phyloP scores from a whole-genome alignment of 2,329 filamentous ascomycete species.

The Botrytis fragariae region DNA sequence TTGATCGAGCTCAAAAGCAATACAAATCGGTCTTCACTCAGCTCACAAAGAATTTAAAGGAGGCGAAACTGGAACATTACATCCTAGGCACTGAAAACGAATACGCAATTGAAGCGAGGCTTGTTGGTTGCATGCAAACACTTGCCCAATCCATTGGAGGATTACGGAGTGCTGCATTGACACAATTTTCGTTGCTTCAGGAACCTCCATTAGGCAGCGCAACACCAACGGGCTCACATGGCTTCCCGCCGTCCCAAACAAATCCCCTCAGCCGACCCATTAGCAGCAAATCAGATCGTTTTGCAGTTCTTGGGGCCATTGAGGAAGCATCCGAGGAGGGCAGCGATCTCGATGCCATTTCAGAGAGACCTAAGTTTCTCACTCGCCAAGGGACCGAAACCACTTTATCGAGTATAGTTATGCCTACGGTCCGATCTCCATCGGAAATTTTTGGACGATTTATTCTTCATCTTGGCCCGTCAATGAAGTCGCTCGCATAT shows the following conservation, averaged over 20 bases:
- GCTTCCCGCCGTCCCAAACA: not conserved
- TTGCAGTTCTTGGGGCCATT: constrained; percentile 56
- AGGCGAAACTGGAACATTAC: constrained; percentile 89
- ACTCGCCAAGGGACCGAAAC: constrained; percentile 26
- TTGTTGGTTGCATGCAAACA: constrained; percentile 81
- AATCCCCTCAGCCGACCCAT: constrained; percentile 29
- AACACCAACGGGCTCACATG: constrained; percentile 22
- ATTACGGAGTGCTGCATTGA: constrained; percentile 81
- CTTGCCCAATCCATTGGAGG: constrained; percentile 88
- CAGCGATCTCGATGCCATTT: constrained; percentile 47
- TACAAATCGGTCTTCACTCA: constrained; percentile 67
- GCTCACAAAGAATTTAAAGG: constrained; percentile 74
- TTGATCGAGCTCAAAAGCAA: constrained; percentile 57
- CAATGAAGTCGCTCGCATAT: constrained; percentile 93
- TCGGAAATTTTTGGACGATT: constrained; percentile 90
- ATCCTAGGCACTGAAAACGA: constrained; percentile 74
- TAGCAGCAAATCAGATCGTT: constrained; percentile 46
- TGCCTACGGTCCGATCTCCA: constrained; percentile 54
- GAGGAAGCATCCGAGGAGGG: constrained; percentile 60
- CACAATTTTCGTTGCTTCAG: constrained; percentile 80
- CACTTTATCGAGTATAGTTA: constrained; percentile 30
- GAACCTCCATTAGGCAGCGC: constrained; percentile 45
- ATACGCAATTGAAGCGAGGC: constrained; percentile 72
- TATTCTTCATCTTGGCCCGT: constrained; percentile 83
- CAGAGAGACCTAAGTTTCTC: constrained; percentile 14